These are phyloP conservation scores for Periconia macrospinosa DNA, from an alignment of 2,329 filamentous ascomycete genomes.

Conservation along the genomic window DNA sequence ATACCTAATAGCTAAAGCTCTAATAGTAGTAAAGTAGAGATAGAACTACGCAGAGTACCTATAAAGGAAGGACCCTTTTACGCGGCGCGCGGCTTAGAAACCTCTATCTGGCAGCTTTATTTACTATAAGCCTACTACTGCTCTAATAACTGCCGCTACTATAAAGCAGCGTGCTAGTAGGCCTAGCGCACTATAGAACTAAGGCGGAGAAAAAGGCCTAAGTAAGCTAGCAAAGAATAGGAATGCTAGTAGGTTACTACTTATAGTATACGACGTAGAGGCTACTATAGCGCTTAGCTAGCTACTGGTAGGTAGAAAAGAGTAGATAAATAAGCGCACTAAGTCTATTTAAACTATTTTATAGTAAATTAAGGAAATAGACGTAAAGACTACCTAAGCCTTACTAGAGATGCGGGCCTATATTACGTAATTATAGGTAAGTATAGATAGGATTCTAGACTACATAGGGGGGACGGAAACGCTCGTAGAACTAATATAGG, in stretches of 20 bases:
- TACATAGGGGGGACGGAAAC: neutral
- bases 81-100: neutral
- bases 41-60: neutral
- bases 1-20: neutral
- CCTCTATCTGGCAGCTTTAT: neutral
- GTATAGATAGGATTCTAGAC: neutral
- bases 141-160: neutral
- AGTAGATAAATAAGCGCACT: neutral
- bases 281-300: neutral
- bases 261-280: neutral
- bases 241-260: neutral
- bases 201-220: neutral
- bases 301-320: neutral
- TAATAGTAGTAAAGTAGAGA: neutral
- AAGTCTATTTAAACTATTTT: neutral
- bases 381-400: neutral
- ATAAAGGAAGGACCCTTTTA: neutral
- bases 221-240: neutral
- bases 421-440: neutral
- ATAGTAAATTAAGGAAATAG: neutral
- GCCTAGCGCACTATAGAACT: too few relatives aligned
- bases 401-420: neutral
- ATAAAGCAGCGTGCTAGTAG: neutral
- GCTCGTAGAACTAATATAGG: neutral
- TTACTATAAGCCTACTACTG: neutral